Conservation (phyloP, 2,329 filamentous ascomycete species). For the Fusarium coffeatum region DNA sequence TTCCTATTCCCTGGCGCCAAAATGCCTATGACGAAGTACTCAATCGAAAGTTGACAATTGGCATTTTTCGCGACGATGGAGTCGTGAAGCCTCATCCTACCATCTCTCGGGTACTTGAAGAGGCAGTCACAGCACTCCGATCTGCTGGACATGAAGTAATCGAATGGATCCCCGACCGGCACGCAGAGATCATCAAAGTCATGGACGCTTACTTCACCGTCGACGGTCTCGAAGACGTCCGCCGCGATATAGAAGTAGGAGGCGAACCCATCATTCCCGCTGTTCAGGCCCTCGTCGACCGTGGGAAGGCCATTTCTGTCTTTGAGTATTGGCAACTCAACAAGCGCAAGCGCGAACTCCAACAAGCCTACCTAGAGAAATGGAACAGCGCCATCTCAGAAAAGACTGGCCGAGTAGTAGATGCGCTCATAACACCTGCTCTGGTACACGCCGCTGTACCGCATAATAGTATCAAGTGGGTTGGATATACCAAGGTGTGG, state of each 20-base stretch:
- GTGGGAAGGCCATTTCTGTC: constrained; percentile 65
- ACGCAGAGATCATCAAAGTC: constrained; percentile 66
- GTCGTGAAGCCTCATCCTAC: constrained; percentile 67
- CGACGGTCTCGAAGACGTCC: constrained; percentile 73
- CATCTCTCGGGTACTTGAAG: constrained; percentile 58
- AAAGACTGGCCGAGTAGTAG: constrained; percentile 59
- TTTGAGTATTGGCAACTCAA: constrained; percentile 77
- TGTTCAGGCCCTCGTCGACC: constrained; percentile 67
- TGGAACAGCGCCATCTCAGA: constrained; percentile 63
- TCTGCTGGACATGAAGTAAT: constrained; percentile 66
- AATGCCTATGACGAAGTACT: constrained; percentile 55
- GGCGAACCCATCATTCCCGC: constrained; percentile 71
- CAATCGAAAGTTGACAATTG: constrained; percentile 60
- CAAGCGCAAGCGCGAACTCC: constrained; percentile 60
- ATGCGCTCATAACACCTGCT: constrained; percentile 67
- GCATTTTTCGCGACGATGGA: constrained; percentile 62
- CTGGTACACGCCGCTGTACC: constrained; percentile 70
- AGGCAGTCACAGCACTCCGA: constrained; percentile 53
- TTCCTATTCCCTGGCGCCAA: constrained; percentile 65
- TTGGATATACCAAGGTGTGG: constrained; percentile 56
- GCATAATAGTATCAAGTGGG: constrained; percentile 56
- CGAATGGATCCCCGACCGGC: constrained; percentile 62
- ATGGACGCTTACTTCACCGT: constrained; percentile 72
- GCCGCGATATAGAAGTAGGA: constrained; percentile 62
- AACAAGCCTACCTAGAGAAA: constrained; percentile 63